A percentile compares a stretch with the other conserved stretches of the same genome.
phyloP scores from a whole-genome alignment of 2,329 filamentous ascomycete species.

The Rutstroemia sp. region DNA sequence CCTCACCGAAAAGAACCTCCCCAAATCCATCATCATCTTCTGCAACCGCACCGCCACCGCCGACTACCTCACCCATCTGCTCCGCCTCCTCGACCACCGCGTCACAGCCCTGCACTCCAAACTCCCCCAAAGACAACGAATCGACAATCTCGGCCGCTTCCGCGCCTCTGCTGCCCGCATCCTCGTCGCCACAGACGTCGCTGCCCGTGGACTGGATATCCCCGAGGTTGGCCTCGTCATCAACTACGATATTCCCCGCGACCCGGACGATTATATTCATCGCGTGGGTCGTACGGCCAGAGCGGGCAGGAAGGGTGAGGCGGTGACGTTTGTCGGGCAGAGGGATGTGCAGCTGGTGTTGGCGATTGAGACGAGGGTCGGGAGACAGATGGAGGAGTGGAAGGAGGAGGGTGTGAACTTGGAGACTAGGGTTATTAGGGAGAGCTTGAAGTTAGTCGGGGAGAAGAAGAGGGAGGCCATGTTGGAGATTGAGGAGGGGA shows the following conservation, averaged over 20 bases:
- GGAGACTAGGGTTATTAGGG: conserved; percentile 80
- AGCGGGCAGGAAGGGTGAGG: conserved; percentile 76
- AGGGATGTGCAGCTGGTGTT: conserved; percentile 86
- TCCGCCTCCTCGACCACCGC: conserved; percentile 78
- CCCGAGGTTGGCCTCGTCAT: conserved; percentile 84
- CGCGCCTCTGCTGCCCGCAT: conserved; percentile 82
- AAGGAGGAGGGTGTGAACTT: conserved; percentile 86
- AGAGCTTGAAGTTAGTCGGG: conserved; percentile 79
- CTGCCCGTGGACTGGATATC: conserved; percentile 89
- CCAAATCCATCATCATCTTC: conserved; percentile 83
- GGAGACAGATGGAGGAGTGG: conserved; percentile 75
- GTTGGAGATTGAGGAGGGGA: conserved; percentile 84
- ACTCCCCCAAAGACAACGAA: conserved; percentile 76
- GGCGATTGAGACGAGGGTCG: conserved; percentile 80
- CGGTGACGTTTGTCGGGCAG: conserved; percentile 85
- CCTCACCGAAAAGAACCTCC: conserved; percentile 64
- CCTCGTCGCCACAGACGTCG: conserved; percentile 91
- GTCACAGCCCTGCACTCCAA: conserved; percentile 87
- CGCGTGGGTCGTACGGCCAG: conserved; percentile 90
- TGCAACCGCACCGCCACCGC: conserved; percentile 88
- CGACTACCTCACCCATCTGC: conserved; percentile 78
- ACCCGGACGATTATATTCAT: conserved; percentile 96
- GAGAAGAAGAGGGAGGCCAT: conserved; percentile 92
- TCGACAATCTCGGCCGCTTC: conserved; percentile 84
- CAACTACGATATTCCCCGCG: conserved; percentile 94